Conservation (phyloP, 2,329 filamentous ascomycete genomes). For the Epicoccum sorghinum region DNA sequence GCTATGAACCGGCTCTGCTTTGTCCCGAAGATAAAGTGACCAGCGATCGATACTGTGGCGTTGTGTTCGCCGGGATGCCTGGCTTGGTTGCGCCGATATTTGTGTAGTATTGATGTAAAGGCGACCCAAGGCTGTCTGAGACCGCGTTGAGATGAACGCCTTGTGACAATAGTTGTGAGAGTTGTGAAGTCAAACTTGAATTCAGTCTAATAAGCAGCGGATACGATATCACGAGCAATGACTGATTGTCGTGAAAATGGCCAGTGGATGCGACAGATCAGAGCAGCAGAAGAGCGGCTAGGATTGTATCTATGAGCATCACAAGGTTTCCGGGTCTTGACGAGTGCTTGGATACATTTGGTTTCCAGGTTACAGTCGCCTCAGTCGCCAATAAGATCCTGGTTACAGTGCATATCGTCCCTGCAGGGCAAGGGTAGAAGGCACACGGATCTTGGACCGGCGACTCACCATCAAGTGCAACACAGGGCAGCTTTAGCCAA, state of each 20-base stretch:
- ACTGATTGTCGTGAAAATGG: background rate
- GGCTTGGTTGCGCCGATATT: no score
- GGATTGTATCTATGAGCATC: background rate
- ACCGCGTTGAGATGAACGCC: background rate
- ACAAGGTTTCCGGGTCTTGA: background rate
- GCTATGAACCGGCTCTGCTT: background rate
- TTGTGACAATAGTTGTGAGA: background rate
- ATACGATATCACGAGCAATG: background rate
- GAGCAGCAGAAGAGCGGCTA: conserved; percentile 1
- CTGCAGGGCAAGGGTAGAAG: no score
- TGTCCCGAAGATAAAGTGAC: background rate
- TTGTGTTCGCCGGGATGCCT: background rate
- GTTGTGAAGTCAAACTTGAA: background rate
- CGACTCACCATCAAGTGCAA: no score
- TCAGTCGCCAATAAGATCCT: background rate
- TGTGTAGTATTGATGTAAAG: background rate
- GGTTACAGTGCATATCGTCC: background rate
- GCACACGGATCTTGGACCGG: no score
- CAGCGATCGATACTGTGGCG: background rate
- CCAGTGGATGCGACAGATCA: background rate
- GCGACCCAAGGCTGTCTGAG: background rate
- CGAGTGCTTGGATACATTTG: conserved; percentile 2
- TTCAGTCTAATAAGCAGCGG: no score
- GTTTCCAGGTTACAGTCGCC: background rate
- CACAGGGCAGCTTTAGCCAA: no score